A percentile compares a stretch with the other conserved stretches of the same genome.
Evolutionary conservation across 768 basidiomycete species (phyloP).

Genomic region (Candolleomyces aberdarensis): DNA sequence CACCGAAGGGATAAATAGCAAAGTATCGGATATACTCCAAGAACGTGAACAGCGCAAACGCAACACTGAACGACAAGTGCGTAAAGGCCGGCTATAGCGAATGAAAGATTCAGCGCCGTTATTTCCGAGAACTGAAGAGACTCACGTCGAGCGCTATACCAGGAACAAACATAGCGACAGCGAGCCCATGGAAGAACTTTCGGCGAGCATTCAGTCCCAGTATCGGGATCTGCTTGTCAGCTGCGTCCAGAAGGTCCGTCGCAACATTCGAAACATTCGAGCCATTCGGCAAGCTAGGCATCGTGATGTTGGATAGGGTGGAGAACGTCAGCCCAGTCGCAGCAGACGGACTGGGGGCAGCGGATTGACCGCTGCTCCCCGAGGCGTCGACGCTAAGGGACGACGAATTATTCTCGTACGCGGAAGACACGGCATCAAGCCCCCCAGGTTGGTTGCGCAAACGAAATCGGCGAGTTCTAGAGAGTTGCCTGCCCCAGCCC

Average conservation of each 20-base stretch:
- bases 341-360: slow-evolving; percentile 9
- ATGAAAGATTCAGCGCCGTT: not conserved
- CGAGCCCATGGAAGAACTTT: slow-evolving; percentile 96
- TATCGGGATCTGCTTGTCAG: slow-evolving; percentile 88
- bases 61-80: slow-evolving; percentile 90
- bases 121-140: slow-evolving; percentile 16
- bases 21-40: slow-evolving; percentile 98
- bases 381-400: not conserved
- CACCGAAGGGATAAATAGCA: slow-evolving; percentile 95
- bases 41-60: slow-evolving; percentile 94
- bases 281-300: slow-evolving; percentile 45
- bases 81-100: slow-evolving; percentile 85
- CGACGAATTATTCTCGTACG: not conserved
- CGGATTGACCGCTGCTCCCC: not conserved
- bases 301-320: slow-evolving; percentile 45
- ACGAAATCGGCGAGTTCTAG: slow-evolving; percentile 68
- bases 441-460: slow-evolving; percentile 33
- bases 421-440: not conserved
- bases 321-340: slow-evolving; percentile 36
- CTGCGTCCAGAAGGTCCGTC: slow-evolving; percentile 73
- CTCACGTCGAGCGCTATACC: slow-evolving; percentile 90
- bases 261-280: slow-evolving; percentile 50
- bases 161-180: slow-evolving; percentile 95
- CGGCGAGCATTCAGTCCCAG: slow-evolving; percentile 87
- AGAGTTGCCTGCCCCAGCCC: slow-evolving; percentile 92